Evolutionary conservation across 306 rosid species (phyloP), one percentile per base, ranked within the genome.

Genomic region (Quercus agrifolia): DNA sequence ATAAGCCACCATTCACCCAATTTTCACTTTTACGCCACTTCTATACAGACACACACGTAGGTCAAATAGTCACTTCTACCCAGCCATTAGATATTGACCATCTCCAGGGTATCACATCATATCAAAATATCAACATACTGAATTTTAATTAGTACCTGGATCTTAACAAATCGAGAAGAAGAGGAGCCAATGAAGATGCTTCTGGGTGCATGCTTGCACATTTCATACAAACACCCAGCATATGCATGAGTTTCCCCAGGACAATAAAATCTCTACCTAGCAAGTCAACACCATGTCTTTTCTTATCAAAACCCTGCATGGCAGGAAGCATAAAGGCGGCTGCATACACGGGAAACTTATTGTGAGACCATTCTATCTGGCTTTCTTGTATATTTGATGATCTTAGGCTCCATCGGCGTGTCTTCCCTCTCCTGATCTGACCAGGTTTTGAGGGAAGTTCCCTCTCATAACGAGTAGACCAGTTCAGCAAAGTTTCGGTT

Each of bases 291-390:
- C 99, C 98, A 2, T 95, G 98, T 69, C 98, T 87, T 86, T 81
- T 95, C 81, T 92, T 95, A 82, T 95, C 98, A 83, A 84, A 95
- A 33, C 98, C 97, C 80, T 91, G 91, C 98, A 95, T 92, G 75
- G 97, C 97, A 68, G 99, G 99, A 71, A 95, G 98, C 96, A 95
- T 92, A 80, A 92, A 92, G n/a, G 96, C 94, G 55, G 99, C 97
- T 25, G 97, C 99, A 82, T 95, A 87, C 82, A 84, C 77, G 21
- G 99, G 99, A 87, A 95, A 95, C 91, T 91, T 95, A 78, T 95
- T 95, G 56, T 84, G 88, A 71, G 98, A 91, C 87, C 74, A 85
- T 80, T 95, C 96, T 77, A 87, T 84, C 82, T 78, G 84, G 80
- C 81, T 86, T 68, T 89, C 84, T 74, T 74, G 89, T 28, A 62